Conservation (phyloP, 2,329 filamentous ascomycete genomes). For the Diplodia corticola region DNA sequence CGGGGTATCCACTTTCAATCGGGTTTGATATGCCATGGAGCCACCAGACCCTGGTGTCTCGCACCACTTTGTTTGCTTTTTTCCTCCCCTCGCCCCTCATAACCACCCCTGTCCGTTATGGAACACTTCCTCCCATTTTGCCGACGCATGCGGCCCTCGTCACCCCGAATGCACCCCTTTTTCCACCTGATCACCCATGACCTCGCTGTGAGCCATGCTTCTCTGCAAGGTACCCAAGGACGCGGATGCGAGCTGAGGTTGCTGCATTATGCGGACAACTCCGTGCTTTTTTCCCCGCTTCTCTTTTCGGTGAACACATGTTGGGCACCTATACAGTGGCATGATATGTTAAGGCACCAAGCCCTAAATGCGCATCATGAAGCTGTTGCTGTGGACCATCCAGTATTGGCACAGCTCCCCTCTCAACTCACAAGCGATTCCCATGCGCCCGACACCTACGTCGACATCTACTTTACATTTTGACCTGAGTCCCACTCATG, state of each 20-base stretch:
- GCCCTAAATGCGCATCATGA: neutral
- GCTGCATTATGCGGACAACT: neutral
- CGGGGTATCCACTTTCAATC: neutral
- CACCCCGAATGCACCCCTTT: neutral
- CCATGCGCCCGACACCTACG: neutral
- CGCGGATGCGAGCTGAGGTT: neutral
- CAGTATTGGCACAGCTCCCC: neutral
- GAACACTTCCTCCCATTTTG: neutral
- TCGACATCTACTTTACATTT: no score
- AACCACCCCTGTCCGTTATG: neutral
- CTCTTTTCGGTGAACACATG: neutral
- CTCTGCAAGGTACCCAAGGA: conserved; percentile 4
- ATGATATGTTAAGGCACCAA: neutral
- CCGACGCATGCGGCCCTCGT: conserved; percentile 2
- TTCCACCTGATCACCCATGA: neutral
- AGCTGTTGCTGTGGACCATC: neutral
- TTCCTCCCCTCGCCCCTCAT: neutral
- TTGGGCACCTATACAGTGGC: neutral
- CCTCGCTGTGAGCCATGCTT: neutral
- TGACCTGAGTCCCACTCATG: neutral
- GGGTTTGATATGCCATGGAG: neutral
- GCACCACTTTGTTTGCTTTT: conserved; percentile 9
- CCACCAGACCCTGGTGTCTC: neutral
- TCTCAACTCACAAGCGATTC: neutral
- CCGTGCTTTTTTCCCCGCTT: neutral